Evolutionary conservation across 2,329 filamentous ascomycete species (phyloP), one percentile per base, ranked within the genome.

Genomic region (Pseudogymnoascus sp.): DNA sequence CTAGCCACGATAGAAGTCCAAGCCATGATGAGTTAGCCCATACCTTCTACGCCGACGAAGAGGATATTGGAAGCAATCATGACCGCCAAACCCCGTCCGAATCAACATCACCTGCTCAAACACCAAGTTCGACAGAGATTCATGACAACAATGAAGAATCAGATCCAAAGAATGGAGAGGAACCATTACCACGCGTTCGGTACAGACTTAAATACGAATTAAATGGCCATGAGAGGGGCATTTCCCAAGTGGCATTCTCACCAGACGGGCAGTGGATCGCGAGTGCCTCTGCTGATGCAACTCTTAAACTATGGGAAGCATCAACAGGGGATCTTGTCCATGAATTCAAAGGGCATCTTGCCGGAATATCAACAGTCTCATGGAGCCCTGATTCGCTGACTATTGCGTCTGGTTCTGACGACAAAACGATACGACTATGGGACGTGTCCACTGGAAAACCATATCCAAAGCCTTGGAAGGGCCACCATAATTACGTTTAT

Each of bases 401-500:
- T 2, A 81, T 99, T 54, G 94, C 93, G 3, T 93, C 90, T 8
- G 94, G 93, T 22, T 93, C 90, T 4, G 94, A 99, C 74, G 94
- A 99, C 80, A 99, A 99, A 76, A 86, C 89, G 0, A 97, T 99
- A 65, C 85, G 94, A 2, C 78, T 99, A 1, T 99, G 94, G 94
- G 90, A 97, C 70, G 77, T 84, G 6, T 79, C 85, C 16, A 87
- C 84, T 20, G 81, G 81, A 0, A 76, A 80, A 6, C 81, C 81
- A 12, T 80, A 79, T 62, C 76, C 74, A 32, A 69, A 65, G 32
- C 82, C 84, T 4, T 78, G 97, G 66, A 80, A 89, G 22, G 93
- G 94, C 2, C 94, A 99, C 70, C 91, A 97, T 74, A 97, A 95
- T 74, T 97, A 97, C 74, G 87, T 99, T 32, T 96, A 96, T 75